phyloP scores from a whole-genome alignment of 768 basidiomycete species.

The Galerina sulciceps region DNA sequence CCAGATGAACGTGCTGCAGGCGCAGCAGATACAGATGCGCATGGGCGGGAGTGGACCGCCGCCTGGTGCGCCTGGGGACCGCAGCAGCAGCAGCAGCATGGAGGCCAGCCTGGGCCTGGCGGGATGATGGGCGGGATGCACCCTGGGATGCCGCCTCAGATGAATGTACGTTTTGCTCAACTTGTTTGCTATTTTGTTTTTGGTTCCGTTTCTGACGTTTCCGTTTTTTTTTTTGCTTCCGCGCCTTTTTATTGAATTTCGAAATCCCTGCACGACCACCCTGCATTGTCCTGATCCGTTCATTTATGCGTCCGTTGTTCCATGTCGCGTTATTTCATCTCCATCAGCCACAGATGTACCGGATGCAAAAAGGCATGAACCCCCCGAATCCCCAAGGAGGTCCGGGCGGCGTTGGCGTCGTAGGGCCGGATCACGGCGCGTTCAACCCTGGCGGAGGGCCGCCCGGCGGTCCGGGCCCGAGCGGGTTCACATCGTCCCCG shows the following conservation, averaged over 20 bases:
- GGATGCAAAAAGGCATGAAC: conserved; percentile 9
- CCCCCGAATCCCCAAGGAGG: neutral
- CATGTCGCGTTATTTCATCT: no score
- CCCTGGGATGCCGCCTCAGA: conserved; percentile 10
- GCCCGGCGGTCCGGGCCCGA: neutral
- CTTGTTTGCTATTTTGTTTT: neutral
- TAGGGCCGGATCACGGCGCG: conserved; percentile 1
- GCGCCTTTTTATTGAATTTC: no score
- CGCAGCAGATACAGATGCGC: neutral
- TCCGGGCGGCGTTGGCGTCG: neutral
- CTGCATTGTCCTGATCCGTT: no score
- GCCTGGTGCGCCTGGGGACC: conserved; percentile 7
- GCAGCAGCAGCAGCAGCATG: neutral
- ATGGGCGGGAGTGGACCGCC: neutral
- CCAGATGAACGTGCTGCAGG: conserved; percentile 1
- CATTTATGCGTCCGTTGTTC: no score
- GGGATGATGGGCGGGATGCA: conserved; percentile 11
- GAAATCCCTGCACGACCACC: no score
- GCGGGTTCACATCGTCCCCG: conserved; percentile 8
- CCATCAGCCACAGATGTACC: conserved; percentile 2
- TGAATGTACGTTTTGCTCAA: conserved; percentile 7
- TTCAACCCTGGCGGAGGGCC: neutral
- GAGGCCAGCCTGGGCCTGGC: conserved; percentile 2
- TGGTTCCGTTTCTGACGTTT: no score
- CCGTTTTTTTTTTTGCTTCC: no score